A percentile compares a stretch with the other conserved stretches of the same genome.
Evolutionary conservation across 495 filamentous ascomycete species (phyloP).

Genomic region (Parachaetomium inaequale): DNA sequence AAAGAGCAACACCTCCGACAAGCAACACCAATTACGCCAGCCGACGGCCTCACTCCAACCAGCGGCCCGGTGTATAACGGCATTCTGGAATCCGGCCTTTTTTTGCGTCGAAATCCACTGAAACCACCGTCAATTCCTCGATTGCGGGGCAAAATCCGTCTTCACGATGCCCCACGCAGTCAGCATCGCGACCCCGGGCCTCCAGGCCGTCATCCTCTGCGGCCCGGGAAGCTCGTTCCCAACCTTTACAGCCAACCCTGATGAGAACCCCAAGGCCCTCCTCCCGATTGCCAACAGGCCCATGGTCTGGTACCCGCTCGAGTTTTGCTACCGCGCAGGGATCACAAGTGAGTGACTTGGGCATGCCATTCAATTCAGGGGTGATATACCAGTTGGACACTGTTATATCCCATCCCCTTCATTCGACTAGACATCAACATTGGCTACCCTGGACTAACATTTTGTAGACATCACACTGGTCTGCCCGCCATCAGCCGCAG

Average conservation of each 20-base stretch:
- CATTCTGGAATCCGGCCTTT: not conserved
- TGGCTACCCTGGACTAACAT: conserved; percentile 1
- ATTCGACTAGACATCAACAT: not conserved
- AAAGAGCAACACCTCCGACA: not conserved
- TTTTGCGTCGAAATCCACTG: not conserved
- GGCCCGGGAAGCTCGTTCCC: conserved; percentile 86
- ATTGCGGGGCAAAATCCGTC: conserved; percentile 1
- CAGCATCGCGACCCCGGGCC: conserved; percentile 64
- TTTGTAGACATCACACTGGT: conserved; percentile 73
- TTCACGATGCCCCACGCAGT: conserved; percentile 23
- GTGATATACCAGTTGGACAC: not conserved
- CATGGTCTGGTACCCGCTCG: conserved; percentile 93
- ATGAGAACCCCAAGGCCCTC: conserved; percentile 86
- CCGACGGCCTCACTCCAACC: not conserved
- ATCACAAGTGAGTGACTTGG: conserved; percentile 62
- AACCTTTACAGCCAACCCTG: conserved; percentile 85
- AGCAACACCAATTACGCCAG: not conserved
- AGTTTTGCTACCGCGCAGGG: conserved; percentile 83
- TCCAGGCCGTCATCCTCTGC: conserved; percentile 91
- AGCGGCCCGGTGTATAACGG: not conserved
- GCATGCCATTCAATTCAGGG: not conserved
- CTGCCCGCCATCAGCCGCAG: conserved; percentile 68
- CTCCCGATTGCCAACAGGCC: conserved; percentile 90
- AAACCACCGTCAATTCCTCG: not conserved
- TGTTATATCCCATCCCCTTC: not conserved